Evolutionary conservation across 805 yeast genomes (phyloP).

Genomic region (Yarrowia sp.): DNA sequence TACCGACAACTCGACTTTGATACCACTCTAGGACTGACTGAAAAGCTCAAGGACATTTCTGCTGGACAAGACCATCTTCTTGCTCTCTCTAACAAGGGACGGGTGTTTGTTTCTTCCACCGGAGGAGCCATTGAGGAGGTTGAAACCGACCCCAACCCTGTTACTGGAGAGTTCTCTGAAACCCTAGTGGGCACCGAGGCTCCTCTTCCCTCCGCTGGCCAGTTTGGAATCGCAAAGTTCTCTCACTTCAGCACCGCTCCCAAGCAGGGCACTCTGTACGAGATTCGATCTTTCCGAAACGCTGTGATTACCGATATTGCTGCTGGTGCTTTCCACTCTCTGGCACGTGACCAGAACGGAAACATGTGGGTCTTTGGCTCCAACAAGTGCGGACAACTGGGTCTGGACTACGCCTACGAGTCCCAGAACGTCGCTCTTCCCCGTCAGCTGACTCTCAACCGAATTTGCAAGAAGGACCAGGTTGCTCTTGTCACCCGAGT

Average conservation of each 20-base stretch:
- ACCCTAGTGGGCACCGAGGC: neutral
- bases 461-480: conserved; percentile 45
- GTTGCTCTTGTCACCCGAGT: conserved; percentile 40
- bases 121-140: conserved; percentile 40
- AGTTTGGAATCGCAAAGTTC: conserved; percentile 72
- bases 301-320: conserved; percentile 56
- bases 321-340: conserved; percentile 68
- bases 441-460: conserved; percentile 45
- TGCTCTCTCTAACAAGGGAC: conserved; percentile 56
- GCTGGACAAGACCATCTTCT: conserved; percentile 69
- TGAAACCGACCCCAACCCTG: conserved; percentile 35
- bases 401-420: conserved; percentile 59
- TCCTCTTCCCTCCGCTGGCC: conserved; percentile 54
- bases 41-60: conserved; percentile 50
- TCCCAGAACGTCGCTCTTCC: conserved; percentile 74
- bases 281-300: conserved; percentile 56
- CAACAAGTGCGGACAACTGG: conserved; percentile 82
- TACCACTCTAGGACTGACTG: conserved; percentile 42
- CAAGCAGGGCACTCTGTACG: conserved; percentile 46
- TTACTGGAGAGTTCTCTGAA: neutral
- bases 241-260: conserved; percentile 65
- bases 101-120: conserved; percentile 61
- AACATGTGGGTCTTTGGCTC: conserved; percentile 82
- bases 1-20: conserved; percentile 4
- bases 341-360: conserved; percentile 66